Conservation (phyloP, 1,284 basidiomycete genomes). For the Vanrija humicola region DNA sequence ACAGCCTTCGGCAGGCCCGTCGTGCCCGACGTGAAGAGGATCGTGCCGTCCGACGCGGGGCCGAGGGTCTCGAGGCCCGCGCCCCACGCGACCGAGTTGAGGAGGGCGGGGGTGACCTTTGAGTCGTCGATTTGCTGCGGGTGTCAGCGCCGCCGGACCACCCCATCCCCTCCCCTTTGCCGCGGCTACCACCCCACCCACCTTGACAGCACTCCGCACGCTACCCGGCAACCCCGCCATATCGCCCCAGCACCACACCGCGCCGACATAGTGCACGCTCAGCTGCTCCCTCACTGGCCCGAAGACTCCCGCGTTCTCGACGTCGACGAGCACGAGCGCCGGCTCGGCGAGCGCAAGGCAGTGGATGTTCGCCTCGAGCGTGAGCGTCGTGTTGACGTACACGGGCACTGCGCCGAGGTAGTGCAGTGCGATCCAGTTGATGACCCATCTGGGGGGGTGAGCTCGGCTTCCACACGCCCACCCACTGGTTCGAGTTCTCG, state of each 20-base stretch:
- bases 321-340: conserved; percentile 33
- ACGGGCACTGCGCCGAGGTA: conserved; percentile 37
- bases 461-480: no score
- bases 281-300: conserved; percentile 4
- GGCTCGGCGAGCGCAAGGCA: conserved; percentile 30
- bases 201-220: not conserved
- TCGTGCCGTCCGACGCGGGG: conserved; percentile 38
- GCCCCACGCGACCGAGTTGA: not conserved
- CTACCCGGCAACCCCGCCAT: no score
- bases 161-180: no score
- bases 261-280: not conserved
- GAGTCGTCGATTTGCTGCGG: not conserved
- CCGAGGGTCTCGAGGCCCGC: conserved; percentile 17
- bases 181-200: not conserved
- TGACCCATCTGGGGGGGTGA: conserved; percentile 18
- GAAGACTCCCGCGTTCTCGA: conserved; percentile 25
- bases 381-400: conserved; percentile 37
- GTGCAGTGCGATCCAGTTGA: conserved; percentile 29
- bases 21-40: conserved; percentile 38
- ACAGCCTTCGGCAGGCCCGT: conserved; percentile 38
- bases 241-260: not conserved
- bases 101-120: not conserved
- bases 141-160: not conserved
- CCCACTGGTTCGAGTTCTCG: conserved; percentile 17
- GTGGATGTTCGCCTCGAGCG: conserved; percentile 22